phyloP scores from a whole-genome alignment of 768 basidiomycete species.

The Tulasnella sp. region DNA sequence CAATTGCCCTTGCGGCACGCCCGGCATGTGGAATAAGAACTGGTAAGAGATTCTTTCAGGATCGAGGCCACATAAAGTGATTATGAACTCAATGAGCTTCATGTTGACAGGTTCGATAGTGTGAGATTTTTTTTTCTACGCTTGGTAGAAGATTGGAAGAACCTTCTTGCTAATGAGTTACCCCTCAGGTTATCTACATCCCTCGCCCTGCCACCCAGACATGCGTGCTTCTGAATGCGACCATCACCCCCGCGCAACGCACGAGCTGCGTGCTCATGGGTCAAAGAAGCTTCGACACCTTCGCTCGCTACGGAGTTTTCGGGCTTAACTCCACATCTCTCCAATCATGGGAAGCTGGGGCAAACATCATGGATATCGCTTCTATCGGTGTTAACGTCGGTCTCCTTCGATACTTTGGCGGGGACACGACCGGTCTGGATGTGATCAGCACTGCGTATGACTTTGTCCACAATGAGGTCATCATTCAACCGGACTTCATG shows the following conservation, averaged over 20 bases:
- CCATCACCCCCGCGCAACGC: slow-evolving; percentile 10
- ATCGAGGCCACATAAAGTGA: not conserved
- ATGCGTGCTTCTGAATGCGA: slow-evolving; percentile 9
- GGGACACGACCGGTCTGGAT: slow-evolving; percentile 24
- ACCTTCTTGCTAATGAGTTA: too few relatives aligned
- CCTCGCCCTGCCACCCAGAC: slow-evolving; percentile 15
- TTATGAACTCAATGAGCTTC: not conserved
- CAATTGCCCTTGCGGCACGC: slow-evolving; percentile 16
- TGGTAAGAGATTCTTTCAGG: not conserved
- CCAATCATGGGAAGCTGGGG: slow-evolving; percentile 27
- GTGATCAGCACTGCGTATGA: slow-evolving; percentile 40
- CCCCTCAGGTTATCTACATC: slow-evolving; percentile 13
- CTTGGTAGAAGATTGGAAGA: too few relatives aligned
- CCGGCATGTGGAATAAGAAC: slow-evolving; percentile 10
- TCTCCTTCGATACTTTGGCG: not conserved
- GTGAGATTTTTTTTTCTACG: too few relatives aligned
- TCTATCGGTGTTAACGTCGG: slow-evolving; percentile 7
- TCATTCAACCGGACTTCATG: slow-evolving; percentile 35
- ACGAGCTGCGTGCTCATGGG: slow-evolving; percentile 8
- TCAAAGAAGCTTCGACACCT: not conserved
- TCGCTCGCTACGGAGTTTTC: slow-evolving; percentile 21
- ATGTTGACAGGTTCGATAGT: too few relatives aligned
- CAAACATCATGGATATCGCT: slow-evolving; percentile 15
- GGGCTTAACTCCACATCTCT: not conserved
- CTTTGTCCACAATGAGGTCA: slow-evolving; percentile 42